phyloP scores from a whole-genome alignment of 1,284 basidiomycete species.

The Inonotus hispidus region DNA sequence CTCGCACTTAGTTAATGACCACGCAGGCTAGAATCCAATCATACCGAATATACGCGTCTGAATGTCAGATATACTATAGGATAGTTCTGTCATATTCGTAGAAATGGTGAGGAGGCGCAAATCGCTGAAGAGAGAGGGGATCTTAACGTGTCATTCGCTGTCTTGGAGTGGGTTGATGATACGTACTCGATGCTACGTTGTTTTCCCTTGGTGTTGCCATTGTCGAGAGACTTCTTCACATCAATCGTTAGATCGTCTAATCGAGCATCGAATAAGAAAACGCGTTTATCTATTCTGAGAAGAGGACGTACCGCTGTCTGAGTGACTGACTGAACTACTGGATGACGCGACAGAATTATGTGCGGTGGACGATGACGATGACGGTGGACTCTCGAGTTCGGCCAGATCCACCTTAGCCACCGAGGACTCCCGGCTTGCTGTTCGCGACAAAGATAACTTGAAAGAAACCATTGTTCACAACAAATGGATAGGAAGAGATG shows the following conservation, averaged over 20 bases:
- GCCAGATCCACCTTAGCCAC: slow-evolving; percentile 10
- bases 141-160: background rate
- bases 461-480: slow-evolving; percentile 16
- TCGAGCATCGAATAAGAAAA: background rate
- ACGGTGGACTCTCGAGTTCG: slow-evolving; percentile 12
- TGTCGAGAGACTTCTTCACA: slow-evolving; percentile 38
- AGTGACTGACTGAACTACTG: slow-evolving; percentile 3
- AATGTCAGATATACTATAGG: slow-evolving; percentile 77
- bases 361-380: slow-evolving; percentile 1
- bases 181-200: slow-evolving; percentile 50
- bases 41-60: slow-evolving; percentile 82
- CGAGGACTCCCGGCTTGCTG: slow-evolving; percentile 7
- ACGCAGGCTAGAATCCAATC: slow-evolving; percentile 22
- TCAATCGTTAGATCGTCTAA: slow-evolving; percentile 69
- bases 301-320: slow-evolving; percentile 12
- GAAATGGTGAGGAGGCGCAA: slow-evolving; percentile 69
- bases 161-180: background rate
- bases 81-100: slow-evolving; percentile 78
- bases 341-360: slow-evolving; percentile 13
- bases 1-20: slow-evolving; percentile 10
- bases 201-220: slow-evolving; percentile 36
- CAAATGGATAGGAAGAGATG: slow-evolving; percentile 18
- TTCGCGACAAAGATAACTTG: slow-evolving; percentile 16
- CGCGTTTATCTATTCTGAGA: background rate
- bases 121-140: slow-evolving; percentile 40